A percentile compares a stretch with the other conserved stretches of the same genome.
Conservation (phyloP, 1,284 basidiomycete genomes). For the Tilletia horrida region DNA sequence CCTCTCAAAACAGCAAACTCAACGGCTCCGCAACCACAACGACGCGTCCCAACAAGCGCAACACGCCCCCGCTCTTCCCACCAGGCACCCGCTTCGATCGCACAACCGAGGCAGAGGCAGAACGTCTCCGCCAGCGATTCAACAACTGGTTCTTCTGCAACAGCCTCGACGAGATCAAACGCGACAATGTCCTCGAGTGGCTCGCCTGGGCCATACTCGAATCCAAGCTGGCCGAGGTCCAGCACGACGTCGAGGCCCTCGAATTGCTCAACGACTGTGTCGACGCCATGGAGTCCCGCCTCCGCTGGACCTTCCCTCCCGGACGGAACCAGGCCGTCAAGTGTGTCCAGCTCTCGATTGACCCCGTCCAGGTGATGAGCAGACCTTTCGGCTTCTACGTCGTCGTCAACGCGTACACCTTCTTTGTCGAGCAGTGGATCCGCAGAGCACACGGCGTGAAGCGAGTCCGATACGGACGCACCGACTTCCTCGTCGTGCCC, state of each 20-base stretch:
- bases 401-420: slow-evolving; percentile 57
- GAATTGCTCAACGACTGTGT: slow-evolving; percentile 23
- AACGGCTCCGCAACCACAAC: background rate
- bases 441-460: slow-evolving; percentile 10
- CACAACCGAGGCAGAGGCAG: slow-evolving; percentile 22
- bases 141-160: slow-evolving; percentile 25
- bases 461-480: slow-evolving; percentile 17
- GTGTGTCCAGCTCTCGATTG: slow-evolving; percentile 73
- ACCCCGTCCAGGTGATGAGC: slow-evolving; percentile 67
- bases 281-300: slow-evolving; percentile 17
- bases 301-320: slow-evolving; percentile 20
- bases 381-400: slow-evolving; percentile 28
- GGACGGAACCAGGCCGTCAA: slow-evolving; percentile 63
- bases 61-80: slow-evolving; percentile 9
- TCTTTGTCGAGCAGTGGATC: slow-evolving; percentile 28
- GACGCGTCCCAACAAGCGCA: no score
- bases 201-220: slow-evolving; percentile 29
- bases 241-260: slow-evolving; percentile 12
- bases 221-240: slow-evolving; percentile 19
- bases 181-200: slow-evolving; percentile 29
- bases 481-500: slow-evolving; percentile 26
- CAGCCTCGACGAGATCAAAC: slow-evolving; percentile 24
- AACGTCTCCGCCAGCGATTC: slow-evolving; percentile 11
- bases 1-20: background rate
- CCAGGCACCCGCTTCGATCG: slow-evolving; percentile 7